A percentile compares a stretch with the other conserved stretches of the same genome.
phyloP scores from a whole-genome alignment of 1,284 basidiomycete genomes.

The Inonotus obliquus region DNA sequence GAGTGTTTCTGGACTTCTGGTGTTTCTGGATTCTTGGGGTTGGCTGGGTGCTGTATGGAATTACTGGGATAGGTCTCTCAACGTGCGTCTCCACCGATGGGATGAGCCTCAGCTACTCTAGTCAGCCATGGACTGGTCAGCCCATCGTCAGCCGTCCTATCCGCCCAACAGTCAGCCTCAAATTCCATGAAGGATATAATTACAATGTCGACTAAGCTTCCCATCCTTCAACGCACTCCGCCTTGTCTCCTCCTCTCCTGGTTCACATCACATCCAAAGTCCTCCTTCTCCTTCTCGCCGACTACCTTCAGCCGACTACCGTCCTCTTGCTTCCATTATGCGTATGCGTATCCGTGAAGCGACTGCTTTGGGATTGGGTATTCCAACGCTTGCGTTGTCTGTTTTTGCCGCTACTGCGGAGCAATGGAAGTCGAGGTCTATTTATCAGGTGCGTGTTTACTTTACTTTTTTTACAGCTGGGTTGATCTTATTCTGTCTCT shows the following conservation, averaged over 20 bases:
- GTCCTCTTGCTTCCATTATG: neutral
- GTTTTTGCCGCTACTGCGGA: slow-evolving; percentile 25
- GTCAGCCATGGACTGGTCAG: too few species aligned
- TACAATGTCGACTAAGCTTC: neutral
- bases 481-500: neutral
- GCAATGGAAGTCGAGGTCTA: slow-evolving; percentile 30
- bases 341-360: too few species aligned
- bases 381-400: slow-evolving; percentile 12
- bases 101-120: too few species aligned
- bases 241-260: neutral
- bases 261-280: too few species aligned
- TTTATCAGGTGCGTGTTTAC: slow-evolving; percentile 24
- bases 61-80: too few species aligned
- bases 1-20: too few species aligned
- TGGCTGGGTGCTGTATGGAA: too few species aligned
- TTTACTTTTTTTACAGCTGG: neutral
- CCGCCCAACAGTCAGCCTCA: too few species aligned
- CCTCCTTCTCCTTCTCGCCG: neutral
- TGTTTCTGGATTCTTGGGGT: too few species aligned
- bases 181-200: too few species aligned
- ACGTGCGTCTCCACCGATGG: too few species aligned
- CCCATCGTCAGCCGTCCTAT: too few species aligned
- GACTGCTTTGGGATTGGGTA: neutral
- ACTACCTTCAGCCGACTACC: neutral
- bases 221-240: neutral